Evolutionary conservation across 2,329 filamentous ascomycete genomes (phyloP).

Genomic region (Botrytis aclada): DNA sequence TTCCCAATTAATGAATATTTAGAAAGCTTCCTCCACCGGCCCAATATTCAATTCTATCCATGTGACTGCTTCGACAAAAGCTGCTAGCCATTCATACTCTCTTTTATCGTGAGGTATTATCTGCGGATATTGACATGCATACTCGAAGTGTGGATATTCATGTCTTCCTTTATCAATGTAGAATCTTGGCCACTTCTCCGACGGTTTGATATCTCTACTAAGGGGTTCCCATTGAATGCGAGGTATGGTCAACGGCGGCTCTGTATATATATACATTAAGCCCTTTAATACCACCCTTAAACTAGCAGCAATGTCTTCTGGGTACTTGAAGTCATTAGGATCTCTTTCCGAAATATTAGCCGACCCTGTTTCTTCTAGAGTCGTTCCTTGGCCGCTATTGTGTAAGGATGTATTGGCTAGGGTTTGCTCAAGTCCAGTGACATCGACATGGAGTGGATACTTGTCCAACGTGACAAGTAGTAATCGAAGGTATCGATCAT

Average conservation of each 20-base stretch:
- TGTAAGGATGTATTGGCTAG: background rate
- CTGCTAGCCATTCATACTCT: conserved; percentile 25
- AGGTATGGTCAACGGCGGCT: background rate
- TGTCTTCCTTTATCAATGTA: background rate
- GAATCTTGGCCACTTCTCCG: conserved; percentile 7
- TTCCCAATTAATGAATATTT: background rate
- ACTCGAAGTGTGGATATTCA: background rate
- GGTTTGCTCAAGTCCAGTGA: background rate
- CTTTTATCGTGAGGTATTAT: conserved; percentile 20
- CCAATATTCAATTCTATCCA: conserved; percentile 26
- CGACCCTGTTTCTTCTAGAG: too few species aligned
- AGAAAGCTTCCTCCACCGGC: background rate
- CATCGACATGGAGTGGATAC: background rate
- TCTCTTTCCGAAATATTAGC: background rate
- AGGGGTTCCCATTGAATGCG: background rate
- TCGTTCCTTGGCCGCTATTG: background rate
- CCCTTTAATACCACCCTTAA: background rate
- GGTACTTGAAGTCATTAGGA: background rate
- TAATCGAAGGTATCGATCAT: conserved; percentile 11
- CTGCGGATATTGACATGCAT: background rate
- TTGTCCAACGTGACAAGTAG: conserved; percentile 6
- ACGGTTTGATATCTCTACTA: background rate
- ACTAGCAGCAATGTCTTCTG: background rate
- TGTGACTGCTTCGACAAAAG: conserved; percentile 23
- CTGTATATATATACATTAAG: conserved; percentile 7